Evolutionary conservation across 2,329 filamentous ascomycete genomes (phyloP).

Genomic region (Polychaeton citri): DNA sequence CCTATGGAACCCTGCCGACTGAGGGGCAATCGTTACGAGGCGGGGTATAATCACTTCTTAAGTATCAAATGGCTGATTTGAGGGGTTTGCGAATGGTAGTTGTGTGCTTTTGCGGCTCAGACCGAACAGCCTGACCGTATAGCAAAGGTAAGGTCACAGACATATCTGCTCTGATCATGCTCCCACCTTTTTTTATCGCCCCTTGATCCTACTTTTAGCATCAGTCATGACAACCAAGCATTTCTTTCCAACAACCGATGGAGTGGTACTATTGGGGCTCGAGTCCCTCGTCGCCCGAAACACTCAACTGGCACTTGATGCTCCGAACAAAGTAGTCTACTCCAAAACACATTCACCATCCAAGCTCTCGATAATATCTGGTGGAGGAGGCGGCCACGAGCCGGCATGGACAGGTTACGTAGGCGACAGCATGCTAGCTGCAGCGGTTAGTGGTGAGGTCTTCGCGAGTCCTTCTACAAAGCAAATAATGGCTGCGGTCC

Average conservation of each 20-base stretch:
- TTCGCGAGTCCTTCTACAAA: constrained; percentile 36
- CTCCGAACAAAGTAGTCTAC: constrained; percentile 35
- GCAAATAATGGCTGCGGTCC: constrained; percentile 36
- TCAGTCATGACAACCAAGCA: constrained; percentile 39
- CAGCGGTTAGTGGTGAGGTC: constrained; percentile 35
- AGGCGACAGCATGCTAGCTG: constrained; percentile 34
- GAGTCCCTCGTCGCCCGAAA: constrained; percentile 35
- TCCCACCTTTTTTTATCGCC: too few relatives aligned
- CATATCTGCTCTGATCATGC: too few relatives aligned
- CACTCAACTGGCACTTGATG: constrained; percentile 30
- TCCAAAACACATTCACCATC: constrained; percentile 29
- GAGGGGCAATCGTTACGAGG: too few relatives aligned
- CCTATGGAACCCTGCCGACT: too few relatives aligned
- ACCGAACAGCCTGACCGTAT: too few relatives aligned
- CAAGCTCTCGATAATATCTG: constrained; percentile 34
- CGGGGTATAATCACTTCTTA: too few relatives aligned
- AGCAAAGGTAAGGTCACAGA: too few relatives aligned
- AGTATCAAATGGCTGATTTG: too few relatives aligned
- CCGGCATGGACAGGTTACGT: constrained; percentile 37
- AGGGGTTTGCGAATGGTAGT: too few relatives aligned
- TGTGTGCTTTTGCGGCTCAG: too few relatives aligned
- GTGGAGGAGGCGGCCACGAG: constrained; percentile 36
- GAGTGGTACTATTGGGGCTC: constrained; percentile 37
- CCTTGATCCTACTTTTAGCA: too few relatives aligned
- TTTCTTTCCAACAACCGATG: constrained; percentile 38